Percentiles rank a stretch among this genome's conserved stretches.
Evolutionary conservation across 2,329 filamentous ascomycete genomes (phyloP).

Genomic region (Lachnellula subtilissima): DNA sequence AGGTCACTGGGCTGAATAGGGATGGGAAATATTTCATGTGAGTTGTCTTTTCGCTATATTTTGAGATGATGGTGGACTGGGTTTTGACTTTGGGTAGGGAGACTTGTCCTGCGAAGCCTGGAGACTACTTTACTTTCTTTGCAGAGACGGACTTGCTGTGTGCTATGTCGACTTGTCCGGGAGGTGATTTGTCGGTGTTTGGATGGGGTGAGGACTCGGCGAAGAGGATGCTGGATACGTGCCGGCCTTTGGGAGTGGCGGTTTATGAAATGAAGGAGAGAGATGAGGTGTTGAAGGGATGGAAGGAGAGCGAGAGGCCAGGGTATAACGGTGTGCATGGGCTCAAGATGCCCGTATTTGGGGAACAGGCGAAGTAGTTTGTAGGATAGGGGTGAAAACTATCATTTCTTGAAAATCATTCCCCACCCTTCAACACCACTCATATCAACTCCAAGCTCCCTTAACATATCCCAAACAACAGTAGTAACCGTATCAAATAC

Average conservation of each 20-base stretch:
- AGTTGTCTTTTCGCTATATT: background rate
- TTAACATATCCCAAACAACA: slow-evolving; percentile 39
- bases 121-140: slow-evolving; percentile 62
- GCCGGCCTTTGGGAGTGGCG: slow-evolving; percentile 69
- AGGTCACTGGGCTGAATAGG: slow-evolving; percentile 72
- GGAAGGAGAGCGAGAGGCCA: slow-evolving; percentile 57
- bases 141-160: slow-evolving; percentile 68
- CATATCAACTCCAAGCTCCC: slow-evolving; percentile 30
- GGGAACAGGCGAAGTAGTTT: slow-evolving; percentile 2
- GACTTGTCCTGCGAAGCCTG: slow-evolving; percentile 40
- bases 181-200: slow-evolving; percentile 77
- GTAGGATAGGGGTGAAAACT: background rate
- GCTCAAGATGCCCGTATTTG: slow-evolving; percentile 36
- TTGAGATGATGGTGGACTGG: background rate
- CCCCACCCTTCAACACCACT: slow-evolving; percentile 33
- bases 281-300: slow-evolving; percentile 48
- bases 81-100: slow-evolving; percentile 28
- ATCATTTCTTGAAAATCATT: slow-evolving; percentile 28
- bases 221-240: slow-evolving; percentile 64
- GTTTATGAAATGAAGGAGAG: slow-evolving; percentile 60
- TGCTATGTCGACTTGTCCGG: slow-evolving; percentile 66
- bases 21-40: slow-evolving; percentile 71
- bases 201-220: slow-evolving; percentile 67
- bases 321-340: slow-evolving; percentile 64
- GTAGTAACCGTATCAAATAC: slow-evolving; percentile 41